Evolutionary conservation across 1,139 yeast species (phyloP), one percentile per base, ranked within the genome.

Genomic region (Casaregolazyma lundiana): DNA sequence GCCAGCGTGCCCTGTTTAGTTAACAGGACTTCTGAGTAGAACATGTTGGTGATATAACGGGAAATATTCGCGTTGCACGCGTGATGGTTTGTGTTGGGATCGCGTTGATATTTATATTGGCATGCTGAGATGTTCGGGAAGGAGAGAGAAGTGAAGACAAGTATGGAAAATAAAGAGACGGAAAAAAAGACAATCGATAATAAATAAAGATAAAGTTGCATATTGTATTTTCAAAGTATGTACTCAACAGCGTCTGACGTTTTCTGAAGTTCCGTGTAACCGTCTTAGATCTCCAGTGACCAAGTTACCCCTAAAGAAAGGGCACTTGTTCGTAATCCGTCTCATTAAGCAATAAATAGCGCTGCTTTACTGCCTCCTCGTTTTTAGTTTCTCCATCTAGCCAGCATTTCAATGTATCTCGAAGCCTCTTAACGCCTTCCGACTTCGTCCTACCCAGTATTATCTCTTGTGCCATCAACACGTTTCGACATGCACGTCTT

Each of bases 1-100:
- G 95, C 95, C 57, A 89, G 70, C 1, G 96, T 95, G 2, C 95
- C 94, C 61, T 83, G 83, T 52, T 77, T 80, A 6, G 85, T 70
- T 19, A 80, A 68, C 44, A 79, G 64, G 13, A 46, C 45, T 34
- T 51, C 54, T 15, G 54, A 49, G 32, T 40, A 53, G 20, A 51
- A 48, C 56, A 53, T 53, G 24, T 24, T 21, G 26, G 44, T 20
- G 9, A 9, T 41, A 24, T 21, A 24, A 26, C 32, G 18, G 35
- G 24, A 38, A 21, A 34, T 13, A 19, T 34, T 34, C 21, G 21
- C 21, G 21, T 16, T n/a, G n/a, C n/a, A n/a, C n/a, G n/a, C n/a
- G n/a, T n/a, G n/a, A n/a, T n/a, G n/a, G n/a, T n/a, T n/a, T n/a
- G n/a, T n/a, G n/a, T n/a, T n/a, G n/a, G n/a, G n/a, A n/a, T n/a